Conservation (phyloP, 78 protist species). For the Dictyostelium intermedium region DNA sequence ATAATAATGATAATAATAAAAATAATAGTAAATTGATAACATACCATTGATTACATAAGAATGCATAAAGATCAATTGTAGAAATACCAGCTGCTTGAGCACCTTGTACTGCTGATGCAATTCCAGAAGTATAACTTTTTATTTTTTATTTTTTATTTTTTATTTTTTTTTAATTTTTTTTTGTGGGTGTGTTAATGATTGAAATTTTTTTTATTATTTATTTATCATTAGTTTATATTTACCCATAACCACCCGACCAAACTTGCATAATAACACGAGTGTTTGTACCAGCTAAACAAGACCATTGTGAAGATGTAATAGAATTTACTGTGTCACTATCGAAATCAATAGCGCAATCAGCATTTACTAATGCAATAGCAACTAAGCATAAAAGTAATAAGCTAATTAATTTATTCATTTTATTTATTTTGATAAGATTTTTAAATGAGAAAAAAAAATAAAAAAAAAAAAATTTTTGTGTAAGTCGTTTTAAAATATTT, state of each 20-base stretch:
- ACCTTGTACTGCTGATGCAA: slow-evolving; percentile 5
- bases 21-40: too few species aligned
- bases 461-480: not conserved
- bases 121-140: not conserved
- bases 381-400: not conserved
- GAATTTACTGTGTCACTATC: not conserved
- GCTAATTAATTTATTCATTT: slow-evolving; percentile 1
- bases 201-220: too few species aligned
- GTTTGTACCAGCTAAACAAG: slow-evolving; percentile 18
- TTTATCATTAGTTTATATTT: not conserved
- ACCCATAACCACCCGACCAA: slow-evolving; percentile 47
- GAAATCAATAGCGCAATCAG: slow-evolving; percentile 49
- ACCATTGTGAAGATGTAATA: not conserved
- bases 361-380: not conserved
- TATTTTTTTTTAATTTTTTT: too few species aligned
- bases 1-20: not conserved
- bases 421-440: not conserved
- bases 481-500: too few species aligned
- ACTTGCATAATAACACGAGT: slow-evolving; percentile 38
- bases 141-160: too few species aligned
- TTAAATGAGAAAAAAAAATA: not conserved
- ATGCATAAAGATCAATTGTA: slow-evolving; percentile 45
- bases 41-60: slow-evolving; percentile 41
- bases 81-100: slow-evolving; percentile 33
- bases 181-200: too few species aligned